phyloP scores from a whole-genome alignment of 2,329 filamentous ascomycete species.

The Fusarium verrucosum region DNA sequence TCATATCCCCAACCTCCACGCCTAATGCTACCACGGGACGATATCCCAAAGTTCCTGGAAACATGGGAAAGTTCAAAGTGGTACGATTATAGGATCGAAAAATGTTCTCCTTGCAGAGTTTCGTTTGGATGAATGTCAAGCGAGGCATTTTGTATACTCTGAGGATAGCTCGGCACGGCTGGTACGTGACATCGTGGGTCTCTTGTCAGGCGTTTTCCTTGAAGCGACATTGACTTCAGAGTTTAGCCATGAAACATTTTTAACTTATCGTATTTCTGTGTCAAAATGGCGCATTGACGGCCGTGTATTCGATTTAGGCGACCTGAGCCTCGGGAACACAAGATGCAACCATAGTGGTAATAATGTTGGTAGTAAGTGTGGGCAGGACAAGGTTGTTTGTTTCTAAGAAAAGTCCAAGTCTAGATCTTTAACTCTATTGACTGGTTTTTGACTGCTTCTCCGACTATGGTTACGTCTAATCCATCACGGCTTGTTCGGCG shows the following conservation, averaged over 20 bases:
- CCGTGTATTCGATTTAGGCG: not conserved
- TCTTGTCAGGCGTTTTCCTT: not conserved
- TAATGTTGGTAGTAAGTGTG: not conserved
- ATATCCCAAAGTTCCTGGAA: not conserved
- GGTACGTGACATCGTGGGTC: constrained; percentile 13
- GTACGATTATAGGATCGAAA: not conserved
- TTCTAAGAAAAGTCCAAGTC: not conserved
- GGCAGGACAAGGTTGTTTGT: not conserved
- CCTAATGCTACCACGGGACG: not conserved
- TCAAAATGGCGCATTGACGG: constrained; percentile 2
- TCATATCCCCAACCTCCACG: not conserved
- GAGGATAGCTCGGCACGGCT: constrained; percentile 2
- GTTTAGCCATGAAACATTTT: not conserved
- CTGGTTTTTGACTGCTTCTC: not conserved
- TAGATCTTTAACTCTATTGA: constrained; percentile 7
- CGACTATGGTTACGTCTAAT: constrained; percentile 23
- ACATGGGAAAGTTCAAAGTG: not conserved
- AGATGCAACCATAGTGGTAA: not conserved
- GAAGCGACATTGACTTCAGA: constrained; percentile 2
- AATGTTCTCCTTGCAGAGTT: constrained; percentile 1
- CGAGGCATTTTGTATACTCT: not conserved
- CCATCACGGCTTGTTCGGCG: constrained; percentile 40
- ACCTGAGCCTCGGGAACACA: not conserved
- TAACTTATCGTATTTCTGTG: constrained; percentile 11
- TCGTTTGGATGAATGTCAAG: not conserved